A percentile compares a stretch with the other conserved stretches of the same genome.
phyloP scores from a whole-genome alignment of 352 stramenopile genomes.

The Phytophthora cajani region DNA sequence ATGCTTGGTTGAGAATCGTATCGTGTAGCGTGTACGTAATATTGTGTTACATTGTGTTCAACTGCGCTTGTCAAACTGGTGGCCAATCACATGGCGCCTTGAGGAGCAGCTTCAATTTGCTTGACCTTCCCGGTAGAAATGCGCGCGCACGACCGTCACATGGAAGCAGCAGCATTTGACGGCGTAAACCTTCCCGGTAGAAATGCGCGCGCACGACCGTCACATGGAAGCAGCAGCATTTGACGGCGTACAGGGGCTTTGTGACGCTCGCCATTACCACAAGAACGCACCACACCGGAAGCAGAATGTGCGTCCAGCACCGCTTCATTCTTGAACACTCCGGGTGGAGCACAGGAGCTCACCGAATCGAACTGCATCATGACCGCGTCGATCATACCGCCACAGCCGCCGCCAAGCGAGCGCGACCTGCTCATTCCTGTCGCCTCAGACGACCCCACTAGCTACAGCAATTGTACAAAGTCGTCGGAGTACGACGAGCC shows the following conservation, averaged over 20 bases:
- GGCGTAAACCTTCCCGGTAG: neutral
- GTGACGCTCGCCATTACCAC: conserved; percentile 1
- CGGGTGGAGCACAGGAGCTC: neutral
- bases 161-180: conserved; percentile 2
- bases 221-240: conserved; percentile 1
- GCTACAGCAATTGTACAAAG: neutral
- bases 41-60: neutral
- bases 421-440: conserved; percentile 5
- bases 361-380: neutral
- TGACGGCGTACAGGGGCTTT: conserved; percentile 1
- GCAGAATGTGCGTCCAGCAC: neutral
- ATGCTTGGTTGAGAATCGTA: conserved; percentile 17
- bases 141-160: neutral
- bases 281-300: neutral
- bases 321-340: conserved; percentile 7
- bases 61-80: neutral
- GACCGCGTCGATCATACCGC: neutral
- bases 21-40: neutral
- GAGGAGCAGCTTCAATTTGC: neutral
- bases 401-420: neutral
- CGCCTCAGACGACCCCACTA: neutral
- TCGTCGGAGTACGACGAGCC: conserved; percentile 38
- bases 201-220: neutral
- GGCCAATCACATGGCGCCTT: neutral
- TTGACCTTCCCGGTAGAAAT: conserved; percentile 1